Evolutionary conservation across 495 filamentous ascomycete species (phyloP), one percentile per base, ranked within the genome.

Genomic region (Amphirosellinia nigrospora): DNA sequence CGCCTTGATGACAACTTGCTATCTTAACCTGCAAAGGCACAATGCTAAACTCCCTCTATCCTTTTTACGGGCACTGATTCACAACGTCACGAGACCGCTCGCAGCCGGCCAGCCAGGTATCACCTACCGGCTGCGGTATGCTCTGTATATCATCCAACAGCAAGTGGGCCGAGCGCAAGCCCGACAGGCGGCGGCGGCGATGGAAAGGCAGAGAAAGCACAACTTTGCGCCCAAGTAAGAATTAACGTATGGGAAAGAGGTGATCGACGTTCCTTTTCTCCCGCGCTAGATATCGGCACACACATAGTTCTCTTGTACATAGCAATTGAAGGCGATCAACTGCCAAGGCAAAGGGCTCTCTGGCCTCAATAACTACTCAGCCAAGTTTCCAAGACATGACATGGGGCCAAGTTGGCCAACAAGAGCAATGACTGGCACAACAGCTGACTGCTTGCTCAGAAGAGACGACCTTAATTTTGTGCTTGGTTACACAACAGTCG

Each of bases 1-100:
- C 61, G 74, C 75, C 19, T 75, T 83, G 46, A 79, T 86, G 26
- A 70, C 71, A 43, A 75, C 73, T 11, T 83, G 80, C 64, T 72
- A 83, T 26, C 60, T 64, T 28, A 76, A 80, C 70, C 68, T 86
- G 21, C 58, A 69, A 46, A 62, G 65, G 28, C 73, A 71, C 63
- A 64, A 61, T 28, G 55, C 64, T 6, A 68, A 71, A 4, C 68
- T 80, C 30, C 66, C 79, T 7, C 64, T 74, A 10, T 41, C 48
- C 1, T 38, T 80, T 61, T 64, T 83, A 28, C 71, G 72, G 59
- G 77, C 79, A 21, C 64, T 88, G 9, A 76, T 80, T 28, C 72
- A 79, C 36, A 71, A 78, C 2, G 69, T 85, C 5, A 80, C 79
- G 3, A 78, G 77, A 66, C 79, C 82, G 66, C 72, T 87, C 67